These are phyloP conservation scores for Lecanicillium sp. DNA, from an alignment of 2,329 filamentous ascomycete species.

Conservation along the genomic window DNA sequence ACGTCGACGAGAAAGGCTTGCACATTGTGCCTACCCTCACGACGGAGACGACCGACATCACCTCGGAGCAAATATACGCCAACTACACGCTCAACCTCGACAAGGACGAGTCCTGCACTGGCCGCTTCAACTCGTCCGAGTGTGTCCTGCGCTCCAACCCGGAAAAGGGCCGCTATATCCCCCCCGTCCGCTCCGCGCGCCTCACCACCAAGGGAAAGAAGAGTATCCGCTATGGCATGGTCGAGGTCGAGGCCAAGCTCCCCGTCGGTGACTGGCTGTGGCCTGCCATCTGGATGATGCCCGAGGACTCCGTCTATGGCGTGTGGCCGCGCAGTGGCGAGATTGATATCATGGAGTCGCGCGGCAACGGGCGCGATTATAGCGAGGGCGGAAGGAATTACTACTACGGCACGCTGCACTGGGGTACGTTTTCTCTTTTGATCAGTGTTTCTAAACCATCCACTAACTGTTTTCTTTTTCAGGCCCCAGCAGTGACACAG, in stretches of 20 bases:
- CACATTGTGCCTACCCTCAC: constrained; percentile 49
- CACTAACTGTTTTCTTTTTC: not conserved
- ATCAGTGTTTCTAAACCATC: not conserved
- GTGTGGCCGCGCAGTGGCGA: constrained; percentile 44
- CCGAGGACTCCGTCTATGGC: constrained; percentile 37
- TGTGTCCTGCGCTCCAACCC: constrained; percentile 35
- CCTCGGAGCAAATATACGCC: constrained; percentile 26
- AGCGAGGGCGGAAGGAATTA: constrained; percentile 34
- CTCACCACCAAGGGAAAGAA: constrained; percentile 37
- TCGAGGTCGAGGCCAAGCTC: constrained; percentile 46
- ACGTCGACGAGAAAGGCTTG: constrained; percentile 38
- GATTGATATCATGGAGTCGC: constrained; percentile 44
- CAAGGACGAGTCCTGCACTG: constrained; percentile 33
- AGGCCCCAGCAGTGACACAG: constrained; percentile 17
- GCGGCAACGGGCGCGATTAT: constrained; percentile 36
- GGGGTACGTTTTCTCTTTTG: constrained; percentile 25
- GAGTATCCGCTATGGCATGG: constrained; percentile 37
- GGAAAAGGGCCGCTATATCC: constrained; percentile 36
- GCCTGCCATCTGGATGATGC: constrained; percentile 46
- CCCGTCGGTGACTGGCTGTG: constrained; percentile 48
- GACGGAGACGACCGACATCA: constrained; percentile 29
- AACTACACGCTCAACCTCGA: constrained; percentile 37
- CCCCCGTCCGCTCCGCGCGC: constrained; percentile 40
- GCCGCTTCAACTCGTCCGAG: constrained; percentile 16
- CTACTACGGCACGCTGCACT: constrained; percentile 37